Percentiles rank a stretch among this genome's conserved stretches.
phyloP scores from a whole-genome alignment of 441 rosid genomes.

The Jatropha multifida region DNA sequence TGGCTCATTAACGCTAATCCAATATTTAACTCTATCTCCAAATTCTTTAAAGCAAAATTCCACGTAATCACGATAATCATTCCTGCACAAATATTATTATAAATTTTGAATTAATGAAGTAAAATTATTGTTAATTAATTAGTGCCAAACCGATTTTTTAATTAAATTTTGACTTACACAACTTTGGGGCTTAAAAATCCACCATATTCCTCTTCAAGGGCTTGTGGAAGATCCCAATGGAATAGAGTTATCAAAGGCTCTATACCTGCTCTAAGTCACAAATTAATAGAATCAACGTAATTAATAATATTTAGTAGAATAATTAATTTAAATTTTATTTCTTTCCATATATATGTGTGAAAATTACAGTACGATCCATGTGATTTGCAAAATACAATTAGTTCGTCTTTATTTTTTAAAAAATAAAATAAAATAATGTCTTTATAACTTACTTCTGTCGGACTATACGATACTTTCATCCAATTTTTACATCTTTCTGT shows the following conservation, averaged over 20 bases:
- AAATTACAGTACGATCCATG: too few species aligned
- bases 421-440: too few species aligned
- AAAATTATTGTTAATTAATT: not conserved
- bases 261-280: not conserved
- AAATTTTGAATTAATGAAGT: not conserved
- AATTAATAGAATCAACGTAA: too few species aligned
- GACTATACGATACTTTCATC: too few species aligned
- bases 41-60: not conserved
- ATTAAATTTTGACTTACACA: not conserved
- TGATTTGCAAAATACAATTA: too few species aligned
- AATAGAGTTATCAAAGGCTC: not conserved
- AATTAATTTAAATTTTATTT: too few species aligned
- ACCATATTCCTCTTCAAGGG: conserved; percentile 1
- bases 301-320: too few species aligned
- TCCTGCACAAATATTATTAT: not conserved
- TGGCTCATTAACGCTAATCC: conserved; percentile 21
- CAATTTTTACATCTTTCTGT: too few species aligned
- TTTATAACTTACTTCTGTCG: too few species aligned
- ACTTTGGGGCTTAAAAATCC: not conserved
- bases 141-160: too few species aligned
- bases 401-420: too few species aligned
- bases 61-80: not conserved
- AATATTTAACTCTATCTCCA: not conserved
- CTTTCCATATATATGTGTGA: too few species aligned
- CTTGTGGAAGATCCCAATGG: conserved; percentile 14